These are phyloP conservation scores for Striga asiatica DNA, from an alignment of 257 asterid genomes.

Conservation along the genomic window DNA sequence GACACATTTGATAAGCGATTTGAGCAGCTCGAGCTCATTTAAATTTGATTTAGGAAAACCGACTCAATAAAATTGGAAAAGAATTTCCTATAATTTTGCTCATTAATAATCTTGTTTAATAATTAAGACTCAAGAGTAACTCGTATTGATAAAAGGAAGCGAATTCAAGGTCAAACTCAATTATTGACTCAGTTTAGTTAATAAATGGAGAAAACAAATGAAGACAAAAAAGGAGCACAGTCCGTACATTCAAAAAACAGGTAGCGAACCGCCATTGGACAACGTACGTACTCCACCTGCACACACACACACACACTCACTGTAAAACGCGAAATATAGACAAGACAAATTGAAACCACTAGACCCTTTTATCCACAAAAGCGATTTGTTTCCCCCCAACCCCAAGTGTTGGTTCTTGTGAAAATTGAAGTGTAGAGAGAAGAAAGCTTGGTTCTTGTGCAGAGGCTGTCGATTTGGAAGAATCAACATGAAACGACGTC, in stretches of 20 bases:
- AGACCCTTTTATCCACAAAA: conserved; percentile 3
- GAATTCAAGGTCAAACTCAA: no score
- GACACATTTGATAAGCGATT: no score
- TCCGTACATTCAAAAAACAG: conserved; percentile 39
- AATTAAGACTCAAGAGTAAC: no score
- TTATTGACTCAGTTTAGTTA: no score
- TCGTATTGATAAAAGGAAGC: no score
- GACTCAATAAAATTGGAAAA: no score
- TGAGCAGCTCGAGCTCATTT: no score
- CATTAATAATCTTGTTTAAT: no score
- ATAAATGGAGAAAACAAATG: neutral
- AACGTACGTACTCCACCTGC: conserved; percentile 5
- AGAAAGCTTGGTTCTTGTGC: conserved; percentile 26
- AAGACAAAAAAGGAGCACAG: conserved; percentile 5
- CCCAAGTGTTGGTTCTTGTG: neutral
- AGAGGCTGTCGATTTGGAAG: conserved; percentile 14
- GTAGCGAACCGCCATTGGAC: conserved; percentile 47
- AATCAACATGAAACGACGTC: conserved; percentile 25
- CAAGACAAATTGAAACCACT: neutral
- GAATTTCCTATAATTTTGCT: no score
- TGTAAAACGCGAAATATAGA: neutral
- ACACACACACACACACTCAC: neutral
- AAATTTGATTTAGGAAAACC: no score
- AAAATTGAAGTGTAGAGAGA: conserved; percentile 17
- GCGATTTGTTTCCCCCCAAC: neutral